phyloP scores from a whole-genome alignment of 208 protist genomes.

The Trypanosoma avium region DNA sequence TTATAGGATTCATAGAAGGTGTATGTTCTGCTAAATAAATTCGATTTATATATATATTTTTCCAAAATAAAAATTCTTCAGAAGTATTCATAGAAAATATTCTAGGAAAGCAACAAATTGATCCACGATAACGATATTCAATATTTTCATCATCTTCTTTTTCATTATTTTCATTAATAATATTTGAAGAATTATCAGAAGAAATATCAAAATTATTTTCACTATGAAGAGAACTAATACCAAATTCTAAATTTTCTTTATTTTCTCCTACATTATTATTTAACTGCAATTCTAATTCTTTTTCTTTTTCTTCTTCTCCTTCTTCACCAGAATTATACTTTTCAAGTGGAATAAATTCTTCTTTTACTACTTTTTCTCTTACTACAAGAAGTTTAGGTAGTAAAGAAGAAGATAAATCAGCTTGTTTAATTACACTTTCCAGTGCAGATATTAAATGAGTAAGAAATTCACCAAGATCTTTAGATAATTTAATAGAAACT shows the following conservation, averaged over 20 bases:
- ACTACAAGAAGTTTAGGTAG: constrained; percentile 49
- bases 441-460: constrained; percentile 43
- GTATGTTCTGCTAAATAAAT: constrained; percentile 65
- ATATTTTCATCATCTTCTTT: constrained; percentile 24
- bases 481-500: constrained; percentile 53
- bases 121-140: constrained; percentile 62
- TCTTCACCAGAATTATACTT: background rate
- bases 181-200: no score
- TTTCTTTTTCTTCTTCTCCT: background rate
- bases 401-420: constrained; percentile 25
- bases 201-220: no score
- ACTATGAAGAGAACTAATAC: no score
- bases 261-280: background rate
- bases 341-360: constrained; percentile 66
- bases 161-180: constrained; percentile 1
- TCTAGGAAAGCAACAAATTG: constrained; percentile 69
- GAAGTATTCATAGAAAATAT: constrained; percentile 67
- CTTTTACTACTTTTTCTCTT: constrained; percentile 44
- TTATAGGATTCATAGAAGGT: constrained; percentile 60
- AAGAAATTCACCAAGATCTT: constrained; percentile 51
- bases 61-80: constrained; percentile 61
- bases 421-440: constrained; percentile 41
- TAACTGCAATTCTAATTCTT: background rate
- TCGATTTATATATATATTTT: constrained; percentile 48
- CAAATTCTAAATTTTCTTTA: no score